phyloP scores from a whole-genome alignment of 805 yeast genomes.

The Wickerhamomyces pijperi region DNA sequence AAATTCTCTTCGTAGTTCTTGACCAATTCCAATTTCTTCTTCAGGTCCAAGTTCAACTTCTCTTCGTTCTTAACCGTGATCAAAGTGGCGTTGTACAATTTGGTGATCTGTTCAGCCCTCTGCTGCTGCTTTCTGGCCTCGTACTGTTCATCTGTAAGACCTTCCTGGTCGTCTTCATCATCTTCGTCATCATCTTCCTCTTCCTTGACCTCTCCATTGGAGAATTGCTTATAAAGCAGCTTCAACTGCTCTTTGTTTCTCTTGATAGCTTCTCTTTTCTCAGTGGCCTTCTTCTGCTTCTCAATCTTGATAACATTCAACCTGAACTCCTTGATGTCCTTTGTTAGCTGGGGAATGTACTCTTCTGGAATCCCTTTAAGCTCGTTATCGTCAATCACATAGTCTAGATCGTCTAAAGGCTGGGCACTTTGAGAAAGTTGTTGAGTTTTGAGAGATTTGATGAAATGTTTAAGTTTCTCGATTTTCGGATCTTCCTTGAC shows the following conservation, averaged over 20 bases:
- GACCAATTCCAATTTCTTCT: constrained; percentile 15
- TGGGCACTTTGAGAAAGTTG: background rate
- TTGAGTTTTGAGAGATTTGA: background rate
- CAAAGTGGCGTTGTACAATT: constrained; percentile 11
- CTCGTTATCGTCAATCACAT: constrained; percentile 47
- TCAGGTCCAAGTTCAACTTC: constrained; percentile 9
- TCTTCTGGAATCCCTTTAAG: constrained; percentile 45
- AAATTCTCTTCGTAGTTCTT: constrained; percentile 25
- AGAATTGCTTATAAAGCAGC: constrained; percentile 29
- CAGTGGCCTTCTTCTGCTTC: constrained; percentile 36
- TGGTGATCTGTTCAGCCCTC: constrained; percentile 11
- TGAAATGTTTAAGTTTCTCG: constrained; percentile 1
- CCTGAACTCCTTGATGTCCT: constrained; percentile 45
- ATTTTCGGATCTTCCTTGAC: background rate
- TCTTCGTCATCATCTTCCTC: constrained; percentile 16
- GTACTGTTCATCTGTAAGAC: constrained; percentile 23
- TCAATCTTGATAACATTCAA: constrained; percentile 43
- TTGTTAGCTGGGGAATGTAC: constrained; percentile 38
- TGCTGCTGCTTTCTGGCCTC: constrained; percentile 19
- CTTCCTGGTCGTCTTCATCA: constrained; percentile 17
- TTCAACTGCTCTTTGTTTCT: constrained; percentile 37
- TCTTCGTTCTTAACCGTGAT: constrained; percentile 8
- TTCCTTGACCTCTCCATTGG: constrained; percentile 15
- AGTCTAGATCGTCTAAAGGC: constrained; percentile 15
- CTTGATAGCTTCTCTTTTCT: constrained; percentile 34